Conservation (phyloP, 176 grass and related monocot species). For the Miscanthus lutarioriparius region DNA sequence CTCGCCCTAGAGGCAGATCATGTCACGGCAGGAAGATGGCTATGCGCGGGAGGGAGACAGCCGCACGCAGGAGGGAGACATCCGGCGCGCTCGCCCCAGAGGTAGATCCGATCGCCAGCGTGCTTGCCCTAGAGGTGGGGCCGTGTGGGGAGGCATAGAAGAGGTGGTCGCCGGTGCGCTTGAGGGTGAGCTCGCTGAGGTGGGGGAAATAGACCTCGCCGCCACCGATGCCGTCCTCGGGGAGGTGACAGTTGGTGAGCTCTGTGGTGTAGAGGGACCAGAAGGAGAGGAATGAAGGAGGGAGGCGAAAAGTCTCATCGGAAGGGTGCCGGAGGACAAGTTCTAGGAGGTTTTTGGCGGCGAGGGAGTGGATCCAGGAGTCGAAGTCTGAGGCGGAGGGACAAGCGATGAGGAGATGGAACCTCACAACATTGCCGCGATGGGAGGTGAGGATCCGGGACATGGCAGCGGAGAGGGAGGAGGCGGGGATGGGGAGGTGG, state of each 20-base stretch:
- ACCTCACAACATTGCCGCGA: not conserved
- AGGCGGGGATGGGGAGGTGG: too few relatives aligned
- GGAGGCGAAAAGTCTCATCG: conserved; percentile 23
- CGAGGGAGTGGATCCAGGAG: conserved; percentile 29
- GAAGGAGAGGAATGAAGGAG: conserved; percentile 26
- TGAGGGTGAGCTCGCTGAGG: not conserved
- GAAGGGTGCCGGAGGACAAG: conserved; percentile 27
- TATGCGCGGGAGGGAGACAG: too few relatives aligned
- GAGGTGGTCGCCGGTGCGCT: too few relatives aligned
- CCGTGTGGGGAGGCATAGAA: too few relatives aligned
- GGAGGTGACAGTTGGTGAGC: conserved; percentile 39
- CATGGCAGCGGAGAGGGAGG: not conserved
- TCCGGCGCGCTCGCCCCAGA: too few relatives aligned
- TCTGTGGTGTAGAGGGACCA: conserved; percentile 30
- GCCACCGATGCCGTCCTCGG: not conserved
- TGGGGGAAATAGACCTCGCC: too few relatives aligned
- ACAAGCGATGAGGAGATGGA: conserved; percentile 6
- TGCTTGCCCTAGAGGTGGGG: too few relatives aligned
- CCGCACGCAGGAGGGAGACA: too few relatives aligned
- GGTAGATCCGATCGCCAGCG: too few relatives aligned
- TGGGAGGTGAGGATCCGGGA: conserved; percentile 40
- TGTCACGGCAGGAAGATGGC: too few relatives aligned
- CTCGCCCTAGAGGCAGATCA: too few relatives aligned
- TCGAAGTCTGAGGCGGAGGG: conserved; percentile 11
- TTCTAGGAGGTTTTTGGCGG: conserved; percentile 28